A percentile compares a stretch with the other conserved stretches of the same genome.
phyloP scores from a whole-genome alignment of 441 rosid species.

The Metrosideros polymorpha region DNA sequence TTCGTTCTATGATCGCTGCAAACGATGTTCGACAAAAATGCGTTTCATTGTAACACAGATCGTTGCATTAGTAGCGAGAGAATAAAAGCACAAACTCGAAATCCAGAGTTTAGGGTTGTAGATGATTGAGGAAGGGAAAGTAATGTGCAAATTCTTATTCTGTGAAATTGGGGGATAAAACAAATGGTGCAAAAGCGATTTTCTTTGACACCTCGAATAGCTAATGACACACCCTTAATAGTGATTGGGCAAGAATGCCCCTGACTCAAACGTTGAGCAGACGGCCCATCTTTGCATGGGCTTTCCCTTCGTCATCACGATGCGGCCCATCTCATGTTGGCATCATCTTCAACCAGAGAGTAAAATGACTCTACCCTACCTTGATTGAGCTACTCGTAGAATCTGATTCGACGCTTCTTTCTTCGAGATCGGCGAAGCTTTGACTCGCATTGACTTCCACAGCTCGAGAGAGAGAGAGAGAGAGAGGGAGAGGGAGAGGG shows the following conservation, averaged over 20 bases:
- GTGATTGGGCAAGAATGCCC: neutral
- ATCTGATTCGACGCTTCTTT: neutral
- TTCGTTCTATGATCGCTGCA: neutral
- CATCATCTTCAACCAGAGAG: neutral
- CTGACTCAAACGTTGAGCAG: too few species aligned
- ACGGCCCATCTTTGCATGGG: too few species aligned
- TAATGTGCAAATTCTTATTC: neutral
- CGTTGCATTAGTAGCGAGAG: neutral
- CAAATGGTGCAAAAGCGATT: neutral
- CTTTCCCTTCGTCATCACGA: neutral
- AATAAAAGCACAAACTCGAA: neutral
- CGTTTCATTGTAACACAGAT: neutral
- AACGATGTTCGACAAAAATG: neutral
- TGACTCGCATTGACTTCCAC: neutral
- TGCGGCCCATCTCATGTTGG: neutral
- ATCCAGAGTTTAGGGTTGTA: neutral
- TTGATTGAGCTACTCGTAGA: neutral
- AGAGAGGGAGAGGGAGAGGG: conserved; percentile 16
- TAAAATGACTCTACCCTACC: neutral
- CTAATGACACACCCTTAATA: neutral
- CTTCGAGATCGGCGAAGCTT: neutral
- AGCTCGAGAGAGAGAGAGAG: neutral
- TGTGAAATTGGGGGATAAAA: neutral
- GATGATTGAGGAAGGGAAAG: neutral
- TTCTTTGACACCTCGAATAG: neutral